These are phyloP conservation scores for Kwoniella sp. DNA, from an alignment of 768 basidiomycete species.

Conservation along the genomic window DNA sequence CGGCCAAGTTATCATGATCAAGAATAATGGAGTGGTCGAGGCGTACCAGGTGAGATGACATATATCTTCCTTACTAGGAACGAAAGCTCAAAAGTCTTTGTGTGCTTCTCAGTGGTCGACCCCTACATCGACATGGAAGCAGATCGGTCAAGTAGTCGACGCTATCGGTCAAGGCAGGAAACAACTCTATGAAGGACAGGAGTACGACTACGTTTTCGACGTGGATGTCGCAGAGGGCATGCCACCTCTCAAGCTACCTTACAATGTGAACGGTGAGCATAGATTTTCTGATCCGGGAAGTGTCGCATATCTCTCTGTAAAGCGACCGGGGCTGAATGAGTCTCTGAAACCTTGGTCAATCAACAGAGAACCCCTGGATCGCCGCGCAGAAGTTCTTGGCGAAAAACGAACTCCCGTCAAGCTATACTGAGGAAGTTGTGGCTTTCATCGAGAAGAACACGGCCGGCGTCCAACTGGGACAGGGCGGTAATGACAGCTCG, in stretches of 20 bases:
- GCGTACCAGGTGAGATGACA: conserved; percentile 75
- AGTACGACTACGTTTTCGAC: conserved; percentile 99
- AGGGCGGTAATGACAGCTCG: conserved; percentile 54
- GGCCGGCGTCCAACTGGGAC: conserved; percentile 67
- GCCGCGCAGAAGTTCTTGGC: conserved; percentile 88
- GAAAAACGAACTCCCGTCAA: conserved; percentile 76
- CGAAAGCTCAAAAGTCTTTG: not conserved
- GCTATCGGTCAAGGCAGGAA: conserved; percentile 87
- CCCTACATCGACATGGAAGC: conserved; percentile 73
- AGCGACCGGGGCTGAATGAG: not conserved
- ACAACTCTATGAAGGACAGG: conserved; percentile 87
- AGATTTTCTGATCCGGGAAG: conserved; percentile 2
- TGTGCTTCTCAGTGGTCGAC: conserved; percentile 72
- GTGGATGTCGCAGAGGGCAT: conserved; percentile 92
- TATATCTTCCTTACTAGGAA: not conserved
- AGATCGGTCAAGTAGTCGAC: conserved; percentile 93
- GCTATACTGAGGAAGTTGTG: conserved; percentile 86
- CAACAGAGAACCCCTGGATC: conserved; percentile 79
- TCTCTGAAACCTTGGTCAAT: not conserved
- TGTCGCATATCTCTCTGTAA: not conserved
- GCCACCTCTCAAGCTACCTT: conserved; percentile 90
- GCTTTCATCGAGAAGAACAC: conserved; percentile 93
- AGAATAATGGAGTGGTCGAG: conserved; percentile 76
- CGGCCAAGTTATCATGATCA: conserved; percentile 91
- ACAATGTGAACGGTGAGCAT: conserved; percentile 76